Evolutionary conservation across 371 early-diverging fungal species (phyloP), one percentile per base, ranked within the genome.

Genomic region (Furculomyces boomerangus): DNA sequence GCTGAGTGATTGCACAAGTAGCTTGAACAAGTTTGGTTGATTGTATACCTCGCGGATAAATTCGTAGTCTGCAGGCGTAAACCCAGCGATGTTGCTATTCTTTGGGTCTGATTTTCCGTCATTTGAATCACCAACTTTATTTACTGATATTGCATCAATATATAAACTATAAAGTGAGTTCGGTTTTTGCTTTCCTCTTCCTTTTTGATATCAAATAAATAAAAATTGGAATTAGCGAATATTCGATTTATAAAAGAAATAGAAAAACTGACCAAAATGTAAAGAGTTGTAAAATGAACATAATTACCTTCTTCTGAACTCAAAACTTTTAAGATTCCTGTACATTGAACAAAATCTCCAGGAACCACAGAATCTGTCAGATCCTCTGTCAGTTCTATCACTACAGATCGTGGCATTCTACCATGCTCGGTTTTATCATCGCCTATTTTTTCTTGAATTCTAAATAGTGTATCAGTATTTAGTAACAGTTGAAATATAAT

Each of bases 281-380:
- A 43, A 43, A 20, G 7, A 43, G 22, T 43, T 10, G 22, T 5
- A 43, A 43, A 22, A 22, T 5, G 22, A 43, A 20, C 7, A 49
- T 3, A 28, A 10, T 56, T 71, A 67, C 78, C 71, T 55, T 79
- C 83, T 29, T 80, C 77, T 0, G 80, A 64, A 45, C 74, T 66
- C n/a, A 70, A 48, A n/a, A 75, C 78, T 50, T 86, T 83, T 46
- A 88, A 81, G 32, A 76, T 70, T 10, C 88, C 88, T 39, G 78
- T 71, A 30, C 79, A 70, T 43, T 62, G 68, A 27, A 86, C 77
- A 39, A 84, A 74, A 62, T 87, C 86, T 13, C 88, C 88, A 14
- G 88, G 88, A 24, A 80, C 78, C 22, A 80, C 70, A 1, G 43
- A 30, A 57, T 85, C 86, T 16, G 83, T 82, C 41, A 87, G 56